phyloP scores from a whole-genome alignment of 805 yeast genomes.

The Metschnikowia sp. region DNA sequence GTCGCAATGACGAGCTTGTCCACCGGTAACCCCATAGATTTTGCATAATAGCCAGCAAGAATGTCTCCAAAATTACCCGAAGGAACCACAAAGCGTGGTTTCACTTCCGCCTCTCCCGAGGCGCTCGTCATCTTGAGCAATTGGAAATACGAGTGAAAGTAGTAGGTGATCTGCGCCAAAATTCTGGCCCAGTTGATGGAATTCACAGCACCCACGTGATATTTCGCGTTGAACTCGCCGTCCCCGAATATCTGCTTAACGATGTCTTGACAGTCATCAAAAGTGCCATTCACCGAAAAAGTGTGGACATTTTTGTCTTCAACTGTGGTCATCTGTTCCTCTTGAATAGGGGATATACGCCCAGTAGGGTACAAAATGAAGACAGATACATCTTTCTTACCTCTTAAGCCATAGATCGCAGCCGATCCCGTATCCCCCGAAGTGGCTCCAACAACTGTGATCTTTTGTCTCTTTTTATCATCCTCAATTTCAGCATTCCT shows the following conservation, averaged over 20 bases:
- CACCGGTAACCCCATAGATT: conserved; percentile 91
- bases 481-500: conserved; percentile 53
- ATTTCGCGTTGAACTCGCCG: conserved; percentile 75
- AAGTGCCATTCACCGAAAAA: conserved; percentile 90
- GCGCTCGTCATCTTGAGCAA: conserved; percentile 37
- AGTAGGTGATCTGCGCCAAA: conserved; percentile 95
- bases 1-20: conserved; percentile 90
- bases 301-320: conserved; percentile 91
- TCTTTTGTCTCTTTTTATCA: conserved; percentile 61
- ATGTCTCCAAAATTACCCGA: conserved; percentile 98
- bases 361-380: conserved; percentile 97
- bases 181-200: conserved; percentile 99
- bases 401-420: conserved; percentile 95
- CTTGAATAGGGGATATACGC: conserved; percentile 95
- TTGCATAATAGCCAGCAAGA: conserved; percentile 93
- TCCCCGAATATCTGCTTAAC: conserved; percentile 94
- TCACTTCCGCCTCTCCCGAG: conserved; percentile 17
- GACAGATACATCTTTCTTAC: conserved; percentile 96
- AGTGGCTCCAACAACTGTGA: conserved; percentile 98
- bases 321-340: conserved; percentile 97
- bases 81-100: conserved; percentile 87
- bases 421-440: conserved; percentile 99
- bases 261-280: conserved; percentile 97
- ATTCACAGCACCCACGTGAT: conserved; percentile 96
- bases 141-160: conserved; percentile 88